Percentiles rank a stretch among this genome's conserved stretches.
Evolutionary conservation across 495 filamentous ascomycete genomes (phyloP).

Genomic region (Parathielavia hyrcaniae): DNA sequence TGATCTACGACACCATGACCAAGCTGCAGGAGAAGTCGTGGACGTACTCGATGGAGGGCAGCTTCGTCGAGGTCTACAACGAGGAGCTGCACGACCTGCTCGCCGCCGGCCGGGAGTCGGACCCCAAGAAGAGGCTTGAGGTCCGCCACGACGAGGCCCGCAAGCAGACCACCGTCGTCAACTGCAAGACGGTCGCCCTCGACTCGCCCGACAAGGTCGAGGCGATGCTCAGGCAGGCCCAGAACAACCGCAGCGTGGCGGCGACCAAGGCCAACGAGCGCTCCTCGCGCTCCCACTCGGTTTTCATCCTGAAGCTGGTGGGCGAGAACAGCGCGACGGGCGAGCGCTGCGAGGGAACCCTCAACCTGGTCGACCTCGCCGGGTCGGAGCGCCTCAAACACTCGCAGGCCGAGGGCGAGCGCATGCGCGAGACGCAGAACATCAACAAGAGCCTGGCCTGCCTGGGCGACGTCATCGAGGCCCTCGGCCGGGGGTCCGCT

Average conservation of each 20-base stretch:
- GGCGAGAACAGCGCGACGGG: slow-evolving; percentile 76
- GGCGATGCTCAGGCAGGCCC: slow-evolving; percentile 67
- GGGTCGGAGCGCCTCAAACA: slow-evolving; percentile 88
- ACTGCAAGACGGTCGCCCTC: slow-evolving; percentile 69
- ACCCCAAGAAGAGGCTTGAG: slow-evolving; percentile 84
- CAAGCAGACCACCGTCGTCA: slow-evolving; percentile 78
- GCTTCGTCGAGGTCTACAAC: slow-evolving; percentile 99
- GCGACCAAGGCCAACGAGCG: slow-evolving; percentile 95
- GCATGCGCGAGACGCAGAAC: slow-evolving; percentile 89
- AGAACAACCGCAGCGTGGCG: slow-evolving; percentile 80
- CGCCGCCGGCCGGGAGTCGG: slow-evolving; percentile 60
- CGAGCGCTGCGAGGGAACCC: slow-evolving; percentile 81
- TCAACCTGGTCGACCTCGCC: slow-evolving; percentile 94
- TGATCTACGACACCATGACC: slow-evolving; percentile 84
- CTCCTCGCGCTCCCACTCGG: slow-evolving; percentile 87
- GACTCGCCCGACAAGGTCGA: slow-evolving; percentile 75
- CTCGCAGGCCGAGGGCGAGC: slow-evolving; percentile 72
- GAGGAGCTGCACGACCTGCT: slow-evolving; percentile 93
- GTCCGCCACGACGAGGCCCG: slow-evolving; percentile 78
- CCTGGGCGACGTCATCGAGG: slow-evolving; percentile 89
- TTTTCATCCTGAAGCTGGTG: slow-evolving; percentile 87
- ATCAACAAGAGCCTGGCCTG: slow-evolving; percentile 93
- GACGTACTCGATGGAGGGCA: slow-evolving; percentile 88
- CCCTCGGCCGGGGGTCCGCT: slow-evolving; percentile 74
- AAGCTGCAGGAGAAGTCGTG: slow-evolving; percentile 84